A percentile compares a stretch with the other conserved stretches of the same genome.
These are phyloP conservation scores for Salicornia ramosissima DNA, from an alignment of 148 eudicot species.

Conservation along the genomic window DNA sequence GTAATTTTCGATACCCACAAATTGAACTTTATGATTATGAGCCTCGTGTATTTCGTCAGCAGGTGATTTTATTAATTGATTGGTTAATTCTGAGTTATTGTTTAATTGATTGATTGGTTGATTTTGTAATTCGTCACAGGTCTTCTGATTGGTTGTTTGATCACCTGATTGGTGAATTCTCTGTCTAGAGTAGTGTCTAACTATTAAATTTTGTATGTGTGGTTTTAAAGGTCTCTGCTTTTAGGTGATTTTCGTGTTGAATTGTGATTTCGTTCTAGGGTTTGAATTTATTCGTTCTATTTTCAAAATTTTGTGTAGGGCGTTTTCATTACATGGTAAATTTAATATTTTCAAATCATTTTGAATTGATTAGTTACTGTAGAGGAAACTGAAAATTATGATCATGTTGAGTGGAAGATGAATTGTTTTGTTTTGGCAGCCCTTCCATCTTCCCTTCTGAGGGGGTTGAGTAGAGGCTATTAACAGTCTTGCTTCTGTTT, in stretches of 20 bases:
- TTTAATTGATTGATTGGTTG: background rate
- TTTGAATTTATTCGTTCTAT: background rate
- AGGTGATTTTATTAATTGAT: slow-evolving; percentile 26
- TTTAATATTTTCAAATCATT: background rate
- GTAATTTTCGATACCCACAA: slow-evolving; percentile 32
- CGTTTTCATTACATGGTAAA: background rate
- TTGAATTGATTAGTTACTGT: background rate
- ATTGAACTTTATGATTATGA: slow-evolving; percentile 47
- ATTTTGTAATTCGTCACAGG: too few species aligned
- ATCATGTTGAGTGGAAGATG: background rate
- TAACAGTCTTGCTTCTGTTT: background rate
- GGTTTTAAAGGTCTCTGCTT: slow-evolving; percentile 2
- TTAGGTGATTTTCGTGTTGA: background rate
- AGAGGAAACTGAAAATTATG: background rate
- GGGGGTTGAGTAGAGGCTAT: background rate
- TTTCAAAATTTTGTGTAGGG: background rate
- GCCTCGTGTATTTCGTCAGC: slow-evolving; percentile 31
- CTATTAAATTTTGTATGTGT: background rate
- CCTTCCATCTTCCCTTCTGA: background rate
- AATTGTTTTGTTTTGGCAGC: background rate
- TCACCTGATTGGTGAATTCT: background rate
- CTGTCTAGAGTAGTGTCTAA: background rate
- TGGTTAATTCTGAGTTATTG: background rate
- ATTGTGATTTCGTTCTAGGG: background rate
- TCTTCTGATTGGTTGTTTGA: background rate